Conservation (phyloP, 495 filamentous ascomycete genomes). For the Tuber borchii region DNA sequence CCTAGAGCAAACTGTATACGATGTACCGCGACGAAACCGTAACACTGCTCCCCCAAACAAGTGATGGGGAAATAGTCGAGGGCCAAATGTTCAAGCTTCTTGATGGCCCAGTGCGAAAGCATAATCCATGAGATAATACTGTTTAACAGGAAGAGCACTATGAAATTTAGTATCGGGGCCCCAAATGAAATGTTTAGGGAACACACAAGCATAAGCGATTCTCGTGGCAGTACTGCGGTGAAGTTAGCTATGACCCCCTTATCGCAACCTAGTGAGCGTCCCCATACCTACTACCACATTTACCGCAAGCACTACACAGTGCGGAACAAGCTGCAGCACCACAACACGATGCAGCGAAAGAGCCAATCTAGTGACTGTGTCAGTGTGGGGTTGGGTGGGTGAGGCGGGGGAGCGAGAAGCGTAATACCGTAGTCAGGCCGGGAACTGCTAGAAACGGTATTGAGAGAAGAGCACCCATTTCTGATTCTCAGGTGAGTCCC, state of each 20-base stretch:
- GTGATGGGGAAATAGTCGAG: constrained; percentile 91
- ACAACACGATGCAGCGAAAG: constrained; percentile 77
- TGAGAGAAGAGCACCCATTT: constrained; percentile 87
- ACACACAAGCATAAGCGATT: constrained; percentile 75
- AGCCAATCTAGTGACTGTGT: constrained; percentile 55
- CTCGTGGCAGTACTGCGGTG: constrained; percentile 76
- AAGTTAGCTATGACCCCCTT: constrained; percentile 25
- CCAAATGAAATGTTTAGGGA: constrained; percentile 3
- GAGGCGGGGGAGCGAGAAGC: constrained; percentile 38
- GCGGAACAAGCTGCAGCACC: constrained; percentile 92
- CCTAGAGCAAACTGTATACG: constrained; percentile 96
- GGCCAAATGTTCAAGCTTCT: constrained; percentile 83
- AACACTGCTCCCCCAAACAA: constrained; percentile 83
- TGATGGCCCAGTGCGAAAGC: constrained; percentile 97
- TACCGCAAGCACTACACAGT: constrained; percentile 88
- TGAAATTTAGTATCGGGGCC: constrained; percentile 12
- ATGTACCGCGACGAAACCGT: constrained; percentile 93
- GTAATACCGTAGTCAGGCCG: constrained; percentile 73
- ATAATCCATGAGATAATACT: constrained; percentile 96
- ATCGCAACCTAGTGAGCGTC: neutral
- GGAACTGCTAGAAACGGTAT: constrained; percentile 82
- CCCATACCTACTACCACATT: constrained; percentile 85
- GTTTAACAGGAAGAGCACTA: constrained; percentile 83
- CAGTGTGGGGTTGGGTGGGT: constrained; percentile 37
- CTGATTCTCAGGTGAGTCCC: neutral